These are phyloP conservation scores for Madurella fahalii DNA, from an alignment of 2,329 filamentous ascomycete genomes.

Conservation along the genomic window DNA sequence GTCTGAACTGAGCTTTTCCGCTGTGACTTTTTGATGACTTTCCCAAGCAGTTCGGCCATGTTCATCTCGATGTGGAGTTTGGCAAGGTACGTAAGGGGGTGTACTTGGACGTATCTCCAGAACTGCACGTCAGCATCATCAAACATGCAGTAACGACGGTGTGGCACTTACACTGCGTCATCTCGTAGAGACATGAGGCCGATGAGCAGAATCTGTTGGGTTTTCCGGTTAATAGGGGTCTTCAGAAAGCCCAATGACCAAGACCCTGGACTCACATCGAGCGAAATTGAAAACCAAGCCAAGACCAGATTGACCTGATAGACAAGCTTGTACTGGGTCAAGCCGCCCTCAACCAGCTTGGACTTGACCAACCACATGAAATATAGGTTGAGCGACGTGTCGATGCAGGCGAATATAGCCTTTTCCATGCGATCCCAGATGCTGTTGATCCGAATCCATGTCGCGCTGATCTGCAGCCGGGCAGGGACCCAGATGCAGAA, in stretches of 20 bases:
- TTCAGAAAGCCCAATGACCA: neutral
- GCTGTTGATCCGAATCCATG: conserved; percentile 40
- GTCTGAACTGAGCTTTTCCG: neutral
- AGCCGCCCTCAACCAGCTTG: conserved; percentile 42
- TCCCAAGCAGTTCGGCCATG: conserved; percentile 47
- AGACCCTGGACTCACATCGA: conserved; percentile 34
- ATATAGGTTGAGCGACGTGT: conserved; percentile 42
- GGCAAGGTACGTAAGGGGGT: conserved; percentile 43
- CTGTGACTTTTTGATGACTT: conserved; percentile 29
- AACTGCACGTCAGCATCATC: neutral
- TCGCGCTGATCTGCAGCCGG: conserved; percentile 37
- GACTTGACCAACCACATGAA: conserved; percentile 43
- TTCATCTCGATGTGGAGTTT: conserved; percentile 51
- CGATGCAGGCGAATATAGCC: conserved; percentile 42
- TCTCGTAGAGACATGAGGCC: conserved; percentile 44
- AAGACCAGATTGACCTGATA: conserved; percentile 44
- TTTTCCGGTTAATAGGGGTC: too few relatives aligned
- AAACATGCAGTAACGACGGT: neutral
- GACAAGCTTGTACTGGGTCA: conserved; percentile 45
- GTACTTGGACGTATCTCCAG: conserved; percentile 43
- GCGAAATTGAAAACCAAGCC: conserved; percentile 41
- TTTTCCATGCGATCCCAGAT: conserved; percentile 50
- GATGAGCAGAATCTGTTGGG: conserved; percentile 33
- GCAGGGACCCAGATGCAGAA: conserved; percentile 50
- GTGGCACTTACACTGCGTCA: conserved; percentile 35